Percentiles rank a stretch among this genome's conserved stretches.
These are phyloP conservation scores for Tritrichomonas musculus DNA, from an alignment of 208 protist species.

Conservation along the genomic window DNA sequence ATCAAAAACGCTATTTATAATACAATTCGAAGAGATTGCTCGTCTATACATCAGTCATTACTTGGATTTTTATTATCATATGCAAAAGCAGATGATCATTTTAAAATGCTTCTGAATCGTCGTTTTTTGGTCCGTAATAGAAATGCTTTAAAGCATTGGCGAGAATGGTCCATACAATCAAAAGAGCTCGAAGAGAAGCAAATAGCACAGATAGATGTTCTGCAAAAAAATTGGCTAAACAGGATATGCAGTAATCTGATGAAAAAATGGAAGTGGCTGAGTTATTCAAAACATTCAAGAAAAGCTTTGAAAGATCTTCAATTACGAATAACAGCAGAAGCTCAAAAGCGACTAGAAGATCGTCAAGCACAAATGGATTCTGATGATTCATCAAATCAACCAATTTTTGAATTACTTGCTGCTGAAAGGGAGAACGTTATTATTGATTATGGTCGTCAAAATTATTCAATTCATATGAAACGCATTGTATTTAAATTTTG, in stretches of 20 bases:
- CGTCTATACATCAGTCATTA: background rate
- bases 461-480: background rate
- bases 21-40: background rate
- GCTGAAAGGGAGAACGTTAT: background rate
- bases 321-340: background rate
- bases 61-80: slow-evolving; percentile 17
- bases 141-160: background rate
- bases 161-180: slow-evolving; percentile 1
- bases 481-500: background rate
- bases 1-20: background rate
- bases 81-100: background rate
- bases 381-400: background rate
- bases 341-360: background rate
- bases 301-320: background rate
- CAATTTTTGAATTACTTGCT: background rate
- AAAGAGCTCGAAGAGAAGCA: background rate
- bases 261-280: background rate
- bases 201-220: background rate
- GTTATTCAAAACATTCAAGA: slow-evolving; percentile 13
- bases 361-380: background rate
- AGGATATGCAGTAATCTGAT: background rate
- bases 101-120: background rate
- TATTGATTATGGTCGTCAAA: background rate
- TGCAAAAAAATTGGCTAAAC: background rate
- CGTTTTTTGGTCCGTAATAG: background rate